These are phyloP conservation scores for Marchantia paleacea DNA, from an alignment of 225 moss, liverwort and hornwort species.

Conservation along the genomic window DNA sequence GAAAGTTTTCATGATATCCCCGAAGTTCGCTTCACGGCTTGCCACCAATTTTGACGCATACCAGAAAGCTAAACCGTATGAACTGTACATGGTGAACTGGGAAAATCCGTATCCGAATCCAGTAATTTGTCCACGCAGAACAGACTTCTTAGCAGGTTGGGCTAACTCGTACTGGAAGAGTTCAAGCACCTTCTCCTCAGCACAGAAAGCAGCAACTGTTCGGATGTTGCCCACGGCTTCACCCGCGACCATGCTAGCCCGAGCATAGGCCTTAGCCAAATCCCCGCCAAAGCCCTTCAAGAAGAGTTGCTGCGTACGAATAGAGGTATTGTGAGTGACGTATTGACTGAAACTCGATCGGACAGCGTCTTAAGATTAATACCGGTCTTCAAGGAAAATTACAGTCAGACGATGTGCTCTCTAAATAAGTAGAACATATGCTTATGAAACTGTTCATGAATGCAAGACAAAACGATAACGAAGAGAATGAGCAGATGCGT, in stretches of 20 bases:
- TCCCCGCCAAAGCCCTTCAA: conserved; percentile 54
- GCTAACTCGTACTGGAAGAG: conserved; percentile 41
- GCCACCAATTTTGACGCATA: conserved; percentile 41
- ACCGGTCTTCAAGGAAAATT: too few relatives aligned
- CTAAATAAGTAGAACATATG: too few relatives aligned
- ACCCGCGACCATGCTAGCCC: conserved; percentile 53
- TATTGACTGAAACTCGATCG: too few relatives aligned
- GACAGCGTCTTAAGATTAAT: too few relatives aligned
- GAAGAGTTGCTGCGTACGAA: conserved; percentile 39
- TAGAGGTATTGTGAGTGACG: too few relatives aligned
- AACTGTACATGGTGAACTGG: conserved; percentile 53
- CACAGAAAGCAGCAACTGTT: conserved; percentile 55
- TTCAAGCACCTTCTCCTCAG: conserved; percentile 47
- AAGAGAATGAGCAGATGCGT: too few relatives aligned
- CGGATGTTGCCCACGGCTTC: conserved; percentile 60
- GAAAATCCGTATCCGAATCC: conserved; percentile 53
- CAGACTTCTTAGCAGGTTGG: conserved; percentile 32
- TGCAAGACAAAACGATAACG: too few relatives aligned
- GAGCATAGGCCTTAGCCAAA: conserved; percentile 39
- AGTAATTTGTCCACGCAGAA: conserved; percentile 44
- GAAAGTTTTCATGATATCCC: conserved; percentile 46
- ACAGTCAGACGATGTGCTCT: too few relatives aligned
- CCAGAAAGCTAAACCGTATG: conserved; percentile 53
- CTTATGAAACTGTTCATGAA: too few relatives aligned
- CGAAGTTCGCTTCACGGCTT: conserved; percentile 39